Conservation (phyloP, 768 basidiomycete genomes). For the Termitomyces sp. region DNA sequence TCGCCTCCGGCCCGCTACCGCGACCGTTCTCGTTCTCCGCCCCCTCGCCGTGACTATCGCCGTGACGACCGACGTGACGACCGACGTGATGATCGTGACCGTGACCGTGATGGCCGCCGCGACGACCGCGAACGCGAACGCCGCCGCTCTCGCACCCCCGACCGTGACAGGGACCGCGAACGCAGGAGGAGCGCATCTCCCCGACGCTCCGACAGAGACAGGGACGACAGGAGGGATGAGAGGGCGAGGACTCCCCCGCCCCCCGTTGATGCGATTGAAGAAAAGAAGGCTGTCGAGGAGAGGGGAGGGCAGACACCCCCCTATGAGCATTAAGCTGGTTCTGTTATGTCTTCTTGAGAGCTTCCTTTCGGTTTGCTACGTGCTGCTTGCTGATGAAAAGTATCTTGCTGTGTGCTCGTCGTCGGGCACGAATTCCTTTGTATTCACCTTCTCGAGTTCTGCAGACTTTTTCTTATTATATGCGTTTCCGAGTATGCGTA, state of each 20-base stretch:
- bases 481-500: constrained; percentile 5
- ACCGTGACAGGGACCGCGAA: constrained; percentile 36
- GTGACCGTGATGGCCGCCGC: constrained; percentile 35
- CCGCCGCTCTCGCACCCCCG: constrained; percentile 45
- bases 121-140: constrained; percentile 31
- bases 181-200: constrained; percentile 14
- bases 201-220: constrained; percentile 5
- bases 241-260: constrained; percentile 50
- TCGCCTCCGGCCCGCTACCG: constrained; percentile 35
- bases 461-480: background rate
- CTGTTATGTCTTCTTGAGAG: background rate
- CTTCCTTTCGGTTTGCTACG: background rate
- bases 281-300: constrained; percentile 6
- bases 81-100: constrained; percentile 31
- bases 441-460: constrained; percentile 2
- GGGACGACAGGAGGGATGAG: constrained; percentile 24
- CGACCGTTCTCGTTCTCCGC: constrained; percentile 36
- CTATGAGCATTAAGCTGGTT: constrained; percentile 9
- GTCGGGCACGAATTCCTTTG: background rate
- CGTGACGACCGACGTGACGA: constrained; percentile 37
- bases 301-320: constrained; percentile 10
- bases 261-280: constrained; percentile 1
- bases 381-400: constrained; percentile 7
- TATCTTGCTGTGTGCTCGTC: constrained; percentile 6
- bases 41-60: constrained; percentile 37